Evolutionary conservation across 2,329 filamentous ascomycete genomes (phyloP).

Genomic region (Juglanconis sp.): DNA sequence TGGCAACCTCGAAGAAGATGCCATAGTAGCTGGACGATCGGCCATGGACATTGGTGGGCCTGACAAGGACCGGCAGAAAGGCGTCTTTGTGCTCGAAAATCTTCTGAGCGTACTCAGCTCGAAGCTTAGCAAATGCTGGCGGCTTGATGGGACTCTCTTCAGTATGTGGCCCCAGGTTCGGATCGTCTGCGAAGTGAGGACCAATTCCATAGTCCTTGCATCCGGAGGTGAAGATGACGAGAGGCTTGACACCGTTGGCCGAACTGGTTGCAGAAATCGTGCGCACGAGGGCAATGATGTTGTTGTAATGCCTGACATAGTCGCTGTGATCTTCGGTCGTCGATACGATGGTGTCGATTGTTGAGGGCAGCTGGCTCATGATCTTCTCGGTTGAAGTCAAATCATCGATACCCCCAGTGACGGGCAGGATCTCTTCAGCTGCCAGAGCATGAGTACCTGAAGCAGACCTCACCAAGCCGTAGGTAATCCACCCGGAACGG

Average conservation of each 20-base stretch:
- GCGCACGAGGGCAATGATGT: constrained; percentile 33
- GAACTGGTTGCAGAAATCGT: constrained; percentile 32
- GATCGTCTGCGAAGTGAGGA: constrained; percentile 31
- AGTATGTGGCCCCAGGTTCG: constrained; percentile 37
- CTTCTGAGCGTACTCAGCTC: constrained; percentile 31
- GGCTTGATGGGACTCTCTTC: constrained; percentile 38
- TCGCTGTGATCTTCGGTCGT: constrained; percentile 38
- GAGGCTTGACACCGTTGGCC: constrained; percentile 30
- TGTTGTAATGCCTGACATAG: constrained; percentile 37
- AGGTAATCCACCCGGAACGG: constrained; percentile 41
- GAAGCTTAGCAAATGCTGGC: constrained; percentile 24
- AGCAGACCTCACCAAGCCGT: constrained; percentile 39
- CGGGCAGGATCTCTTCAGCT: constrained; percentile 36
- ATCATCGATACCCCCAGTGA: constrained; percentile 37
- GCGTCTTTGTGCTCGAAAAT: constrained; percentile 35
- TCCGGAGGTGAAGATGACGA: constrained; percentile 45
- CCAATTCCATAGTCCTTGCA: constrained; percentile 48
- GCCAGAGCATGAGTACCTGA: constrained; percentile 28
- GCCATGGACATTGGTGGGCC: constrained; percentile 47
- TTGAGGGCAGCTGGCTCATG: constrained; percentile 22
- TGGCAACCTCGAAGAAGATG: constrained; percentile 33
- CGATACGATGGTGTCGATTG: constrained; percentile 41
- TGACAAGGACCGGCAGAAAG: constrained; percentile 41
- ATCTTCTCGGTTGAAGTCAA: constrained; percentile 27
- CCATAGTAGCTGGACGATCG: constrained; percentile 43